A percentile compares a stretch with the other conserved stretches of the same genome.
Conservation (phyloP, 2,329 filamentous ascomycete genomes). For the Cyanodermella asteris region DNA sequence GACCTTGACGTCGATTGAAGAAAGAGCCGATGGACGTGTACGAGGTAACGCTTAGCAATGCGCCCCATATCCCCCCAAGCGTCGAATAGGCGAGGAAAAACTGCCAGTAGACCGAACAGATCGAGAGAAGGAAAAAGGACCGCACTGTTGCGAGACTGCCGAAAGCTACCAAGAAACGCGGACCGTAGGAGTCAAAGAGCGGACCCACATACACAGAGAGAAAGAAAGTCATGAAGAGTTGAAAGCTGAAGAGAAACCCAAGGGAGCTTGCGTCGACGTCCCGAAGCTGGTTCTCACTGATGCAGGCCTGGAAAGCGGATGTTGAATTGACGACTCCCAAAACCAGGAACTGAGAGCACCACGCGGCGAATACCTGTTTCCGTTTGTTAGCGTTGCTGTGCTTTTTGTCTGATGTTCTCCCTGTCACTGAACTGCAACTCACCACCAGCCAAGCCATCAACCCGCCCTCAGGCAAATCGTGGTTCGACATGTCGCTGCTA, state of each 20-base stretch:
- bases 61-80: conserved; percentile 17
- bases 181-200: conserved; percentile 13
- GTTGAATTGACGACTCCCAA: conserved; percentile 19
- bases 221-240: conserved; percentile 12
- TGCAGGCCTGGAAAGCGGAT: conserved; percentile 9
- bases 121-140: conserved; percentile 8
- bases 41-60: conserved; percentile 17
- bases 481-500: too few relatives aligned
- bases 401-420: too few relatives aligned
- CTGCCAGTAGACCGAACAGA: conserved; percentile 17
- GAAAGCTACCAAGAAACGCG: conserved; percentile 8
- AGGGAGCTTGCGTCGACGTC: conserved; percentile 1
- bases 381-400: too few relatives aligned
- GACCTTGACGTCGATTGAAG: conserved; percentile 16
- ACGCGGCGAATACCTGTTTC: too few relatives aligned
- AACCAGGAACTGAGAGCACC: conserved; percentile 13
- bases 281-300: conserved; percentile 3
- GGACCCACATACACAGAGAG: conserved; percentile 13
- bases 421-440: too few relatives aligned
- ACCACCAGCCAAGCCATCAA: conserved; percentile 19
- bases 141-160: conserved; percentile 9
- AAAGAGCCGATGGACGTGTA: conserved; percentile 17
- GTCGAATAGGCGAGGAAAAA: conserved; percentile 19
- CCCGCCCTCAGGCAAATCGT: conserved; percentile 17
- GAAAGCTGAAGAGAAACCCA: conserved; percentile 13